These are phyloP conservation scores for Coniochaeta prunicola DNA, from an alignment of 2,329 filamentous ascomycete genomes.

Conservation along the genomic window DNA sequence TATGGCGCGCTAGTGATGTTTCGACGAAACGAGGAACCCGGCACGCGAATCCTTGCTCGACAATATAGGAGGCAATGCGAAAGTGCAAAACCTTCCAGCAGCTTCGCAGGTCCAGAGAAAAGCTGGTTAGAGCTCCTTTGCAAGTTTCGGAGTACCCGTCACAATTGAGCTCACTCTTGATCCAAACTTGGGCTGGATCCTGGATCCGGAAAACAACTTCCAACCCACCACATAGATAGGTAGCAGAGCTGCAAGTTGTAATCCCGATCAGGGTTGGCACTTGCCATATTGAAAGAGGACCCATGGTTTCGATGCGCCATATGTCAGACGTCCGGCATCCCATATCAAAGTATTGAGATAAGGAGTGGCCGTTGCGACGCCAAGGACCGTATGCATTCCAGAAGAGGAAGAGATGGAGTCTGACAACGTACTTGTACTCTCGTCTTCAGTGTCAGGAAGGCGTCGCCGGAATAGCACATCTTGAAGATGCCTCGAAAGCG, in stretches of 20 bases:
- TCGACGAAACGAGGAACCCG: neutral
- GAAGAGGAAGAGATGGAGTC: conserved; percentile 1
- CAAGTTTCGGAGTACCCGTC: neutral
- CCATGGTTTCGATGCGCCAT: neutral
- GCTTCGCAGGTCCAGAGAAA: neutral
- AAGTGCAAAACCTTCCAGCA: neutral
- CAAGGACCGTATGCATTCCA: neutral
- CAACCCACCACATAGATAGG: neutral
- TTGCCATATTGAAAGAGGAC: neutral
- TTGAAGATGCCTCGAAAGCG: conserved; percentile 98
- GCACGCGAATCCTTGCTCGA: conserved; percentile 25
- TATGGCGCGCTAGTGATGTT: conserved; percentile 21
- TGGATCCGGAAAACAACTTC: neutral
- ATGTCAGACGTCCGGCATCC: neutral
- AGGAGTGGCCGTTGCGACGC: neutral
- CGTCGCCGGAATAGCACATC: conserved; percentile 96
- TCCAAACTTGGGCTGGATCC: neutral
- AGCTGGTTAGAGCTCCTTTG: neutral
- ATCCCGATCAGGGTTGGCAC: neutral
- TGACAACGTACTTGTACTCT: conserved; percentile 69
- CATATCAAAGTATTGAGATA: neutral
- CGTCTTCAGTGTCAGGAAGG: conserved; percentile 90
- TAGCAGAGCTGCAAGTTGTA: neutral
- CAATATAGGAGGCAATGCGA: conserved; percentile 28
- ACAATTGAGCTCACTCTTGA: neutral